Percentiles rank a stretch among this genome's conserved stretches.
These are phyloP conservation scores for Yarrowia osloensis DNA, from an alignment of 805 yeast genomes.

Conservation along the genomic window DNA sequence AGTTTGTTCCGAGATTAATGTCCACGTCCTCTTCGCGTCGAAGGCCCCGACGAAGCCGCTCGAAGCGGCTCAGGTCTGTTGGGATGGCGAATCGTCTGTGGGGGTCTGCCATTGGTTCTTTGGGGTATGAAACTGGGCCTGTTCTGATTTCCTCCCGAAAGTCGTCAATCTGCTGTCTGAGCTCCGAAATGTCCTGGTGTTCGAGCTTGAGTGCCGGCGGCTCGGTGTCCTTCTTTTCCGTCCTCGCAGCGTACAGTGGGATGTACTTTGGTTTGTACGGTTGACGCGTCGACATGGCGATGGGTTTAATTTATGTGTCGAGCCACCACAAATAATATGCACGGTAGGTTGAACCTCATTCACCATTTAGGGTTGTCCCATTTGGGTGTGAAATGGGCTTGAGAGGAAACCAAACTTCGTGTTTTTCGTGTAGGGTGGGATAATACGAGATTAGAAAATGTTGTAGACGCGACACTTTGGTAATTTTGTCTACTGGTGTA, in stretches of 20 bases:
- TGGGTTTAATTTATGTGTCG: slow-evolving; percentile 5
- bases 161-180: slow-evolving; percentile 1
- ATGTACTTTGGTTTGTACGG: slow-evolving; percentile 25
- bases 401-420: neutral
- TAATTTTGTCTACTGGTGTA: neutral
- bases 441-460: neutral
- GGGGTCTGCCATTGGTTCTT: slow-evolving; percentile 1
- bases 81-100: slow-evolving; percentile 1
- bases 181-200: neutral
- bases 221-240: neutral
- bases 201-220: neutral
- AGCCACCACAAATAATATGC: neutral
- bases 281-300: slow-evolving; percentile 25
- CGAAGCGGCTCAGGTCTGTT: neutral
- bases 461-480: neutral
- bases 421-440: neutral
- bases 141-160: slow-evolving; percentile 10
- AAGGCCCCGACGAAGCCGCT: slow-evolving; percentile 1
- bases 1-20: slow-evolving; percentile 6
- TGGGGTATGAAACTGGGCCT: slow-evolving; percentile 16
- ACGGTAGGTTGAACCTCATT: neutral
- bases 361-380: no score
- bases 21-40: slow-evolving; percentile 12
- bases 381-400: neutral
- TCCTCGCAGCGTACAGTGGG: slow-evolving; percentile 5